Evolutionary conservation across 1,139 yeast species (phyloP).

Genomic region (Candida freyschussii): DNA sequence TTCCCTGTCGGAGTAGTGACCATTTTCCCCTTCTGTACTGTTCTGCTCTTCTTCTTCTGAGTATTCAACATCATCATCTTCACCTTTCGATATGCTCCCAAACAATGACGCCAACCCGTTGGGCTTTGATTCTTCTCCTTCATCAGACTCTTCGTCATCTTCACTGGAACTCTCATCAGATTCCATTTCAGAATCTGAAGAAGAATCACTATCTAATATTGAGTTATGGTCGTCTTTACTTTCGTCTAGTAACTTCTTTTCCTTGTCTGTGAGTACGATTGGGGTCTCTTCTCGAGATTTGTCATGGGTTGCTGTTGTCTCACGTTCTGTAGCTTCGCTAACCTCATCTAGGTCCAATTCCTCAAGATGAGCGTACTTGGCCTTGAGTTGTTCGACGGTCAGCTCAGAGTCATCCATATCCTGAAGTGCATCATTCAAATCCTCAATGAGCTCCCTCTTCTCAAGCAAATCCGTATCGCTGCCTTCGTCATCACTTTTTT

Average conservation of each 20-base stretch:
- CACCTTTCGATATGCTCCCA: conserved; percentile 14
- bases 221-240: conserved; percentile 21
- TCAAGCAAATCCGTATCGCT: conserved; percentile 14
- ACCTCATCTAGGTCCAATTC: conserved; percentile 27
- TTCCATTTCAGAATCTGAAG: conserved; percentile 24
- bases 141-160: conserved; percentile 9
- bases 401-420: conserved; percentile 40
- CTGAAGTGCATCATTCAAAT: conserved; percentile 12
- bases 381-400: conserved; percentile 59
- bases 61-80: conserved; percentile 23
- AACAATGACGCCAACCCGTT: conserved; percentile 26
- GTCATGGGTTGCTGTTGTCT: conserved; percentile 9
- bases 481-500: conserved; percentile 24
- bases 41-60: conserved; percentile 11
- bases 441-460: conserved; percentile 30
- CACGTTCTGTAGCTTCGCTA: conserved; percentile 24
- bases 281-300: conserved; percentile 25
- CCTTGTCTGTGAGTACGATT: conserved; percentile 22
- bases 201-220: conserved; percentile 24
- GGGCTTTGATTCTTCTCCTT: conserved; percentile 12
- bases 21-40: conserved; percentile 7
- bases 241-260: conserved; percentile 23
- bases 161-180: conserved; percentile 15
- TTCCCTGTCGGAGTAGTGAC: conserved; percentile 3
- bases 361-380: conserved; percentile 56